Base-by-base conservation (phyloP, 2,329 filamentous ascomycete species). In the Epicoccum sorghinum region DNA sequence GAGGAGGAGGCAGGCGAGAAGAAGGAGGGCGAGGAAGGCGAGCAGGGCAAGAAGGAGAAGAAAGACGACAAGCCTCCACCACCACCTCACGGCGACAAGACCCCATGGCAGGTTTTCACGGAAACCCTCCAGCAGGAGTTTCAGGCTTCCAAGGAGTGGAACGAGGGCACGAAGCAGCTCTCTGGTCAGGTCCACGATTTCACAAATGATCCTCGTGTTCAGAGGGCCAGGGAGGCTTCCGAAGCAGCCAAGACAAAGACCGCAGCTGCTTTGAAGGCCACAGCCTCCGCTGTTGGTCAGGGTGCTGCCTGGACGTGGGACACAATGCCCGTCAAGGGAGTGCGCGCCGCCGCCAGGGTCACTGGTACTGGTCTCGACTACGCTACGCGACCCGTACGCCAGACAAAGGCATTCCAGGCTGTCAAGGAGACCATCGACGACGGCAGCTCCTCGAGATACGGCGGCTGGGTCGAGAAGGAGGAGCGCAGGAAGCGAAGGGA, bases 131-230 rank as follows among this genome's bases (percentile, higher is more conserved):
- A 91, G 75, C 84, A 83, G 52, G 95, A 99, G 77, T 96, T 99
- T 79, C 92, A 97, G 76, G 90, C 91, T 47, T 98, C 93, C 13
- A 96, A 98, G 73, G 95, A 99, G 75, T 99, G 95, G 95, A 96
- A 99, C 71, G 95, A 99, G 72, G 96, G 91, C 38, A 99, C 93
- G 37, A 98, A 99, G 80, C 91, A 95, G 62, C 84, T 99, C 37
- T 90, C 91, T 14, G 91, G 90, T 43, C 90, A 89, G 5, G 91
- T 93, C 14, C 89, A 96, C 71, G 88, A 97, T 68, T 95, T 99
- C 71, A 88, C 88, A 29, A 93, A 98, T 78, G 97, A 92, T 70
- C 93, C 97, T 71, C 90, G 89, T 14, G 90, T 99, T 13, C 89
- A 91, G 70, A 86, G 87, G 66, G 95, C 93, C 27, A 86, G 90